These are phyloP conservation scores for Posidonia australis DNA, from an alignment of 106 monocot genomes.

Conservation along the genomic window DNA sequence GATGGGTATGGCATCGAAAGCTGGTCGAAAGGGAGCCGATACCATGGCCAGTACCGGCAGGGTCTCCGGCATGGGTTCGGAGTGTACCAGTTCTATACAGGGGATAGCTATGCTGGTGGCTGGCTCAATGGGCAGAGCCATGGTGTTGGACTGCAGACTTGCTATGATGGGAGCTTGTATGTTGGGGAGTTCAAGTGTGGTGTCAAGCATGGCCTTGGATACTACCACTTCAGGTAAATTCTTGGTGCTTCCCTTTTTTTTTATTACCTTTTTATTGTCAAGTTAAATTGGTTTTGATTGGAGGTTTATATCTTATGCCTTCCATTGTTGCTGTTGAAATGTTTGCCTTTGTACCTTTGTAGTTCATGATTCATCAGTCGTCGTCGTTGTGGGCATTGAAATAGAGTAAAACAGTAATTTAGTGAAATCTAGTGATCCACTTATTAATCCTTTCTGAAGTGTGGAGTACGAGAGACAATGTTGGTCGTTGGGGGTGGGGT, in stretches of 20 bases:
- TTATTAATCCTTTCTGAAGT: too few species aligned
- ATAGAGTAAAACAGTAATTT: too few species aligned
- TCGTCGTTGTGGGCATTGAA: too few species aligned
- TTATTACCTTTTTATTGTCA: too few species aligned
- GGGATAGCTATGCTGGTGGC: constrained; percentile 47
- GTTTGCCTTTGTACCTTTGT: too few species aligned
- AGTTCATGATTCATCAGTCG: too few species aligned
- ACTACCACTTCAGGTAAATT: constrained; percentile 39
- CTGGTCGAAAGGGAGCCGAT: constrained; percentile 46
- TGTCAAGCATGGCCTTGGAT: constrained; percentile 46
- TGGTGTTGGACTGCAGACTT: constrained; percentile 36
- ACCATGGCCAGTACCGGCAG: constrained; percentile 31
- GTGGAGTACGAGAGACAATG: too few species aligned
- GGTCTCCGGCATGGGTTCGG: constrained; percentile 46
- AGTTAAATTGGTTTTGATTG: too few species aligned
- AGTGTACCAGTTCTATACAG: constrained; percentile 38
- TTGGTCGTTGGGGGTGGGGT: too few species aligned
- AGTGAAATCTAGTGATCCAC: too few species aligned
- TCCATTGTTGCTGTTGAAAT: too few species aligned
- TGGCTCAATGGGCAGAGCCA: constrained; percentile 52
- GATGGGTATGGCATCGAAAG: constrained; percentile 56
- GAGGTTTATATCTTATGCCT: too few species aligned
- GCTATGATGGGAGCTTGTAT: constrained; percentile 42
- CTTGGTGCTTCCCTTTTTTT: background rate
- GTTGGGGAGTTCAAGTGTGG: constrained; percentile 46